Evolutionary conservation across 768 basidiomycete genomes (phyloP).

Genomic region (Mycena indigotica): DNA sequence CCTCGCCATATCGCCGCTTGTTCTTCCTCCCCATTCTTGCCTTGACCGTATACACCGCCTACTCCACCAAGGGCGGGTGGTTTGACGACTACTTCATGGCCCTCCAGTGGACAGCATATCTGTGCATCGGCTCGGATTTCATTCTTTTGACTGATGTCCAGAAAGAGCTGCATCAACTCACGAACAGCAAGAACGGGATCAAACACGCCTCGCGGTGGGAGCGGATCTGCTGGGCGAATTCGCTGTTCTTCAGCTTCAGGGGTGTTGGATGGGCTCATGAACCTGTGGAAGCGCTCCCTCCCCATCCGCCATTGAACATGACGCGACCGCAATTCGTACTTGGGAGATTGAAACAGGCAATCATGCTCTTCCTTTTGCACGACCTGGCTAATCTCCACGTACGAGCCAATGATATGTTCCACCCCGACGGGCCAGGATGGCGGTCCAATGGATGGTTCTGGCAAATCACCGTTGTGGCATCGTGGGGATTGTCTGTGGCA

Average conservation of each 20-base stretch:
- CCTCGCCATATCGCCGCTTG: constrained; percentile 6
- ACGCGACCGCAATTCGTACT: constrained; percentile 26
- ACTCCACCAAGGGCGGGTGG: neutral
- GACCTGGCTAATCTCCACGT: constrained; percentile 25
- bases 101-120: neutral
- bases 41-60: neutral
- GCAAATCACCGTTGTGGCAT: constrained; percentile 16
- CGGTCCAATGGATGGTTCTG: constrained; percentile 7
- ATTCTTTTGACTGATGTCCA: constrained; percentile 33
- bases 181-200: constrained; percentile 10
- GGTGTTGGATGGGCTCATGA: constrained; percentile 35
- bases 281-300: constrained; percentile 22
- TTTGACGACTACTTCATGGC: constrained; percentile 3
- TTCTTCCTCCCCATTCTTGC: constrained; percentile 4
- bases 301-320: constrained; percentile 15
- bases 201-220: constrained; percentile 20
- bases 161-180: constrained; percentile 20
- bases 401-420: constrained; percentile 22
- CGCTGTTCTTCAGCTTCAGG: constrained; percentile 26
- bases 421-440: constrained; percentile 13
- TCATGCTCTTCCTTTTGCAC: constrained; percentile 20
- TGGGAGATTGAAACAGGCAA: constrained; percentile 15
- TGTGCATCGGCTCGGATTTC: constrained; percentile 10
- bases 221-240: constrained; percentile 29
- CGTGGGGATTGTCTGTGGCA: constrained; percentile 11